phyloP scores from a whole-genome alignment of 2,329 filamentous ascomycete genomes.

The Didymella exigua region DNA sequence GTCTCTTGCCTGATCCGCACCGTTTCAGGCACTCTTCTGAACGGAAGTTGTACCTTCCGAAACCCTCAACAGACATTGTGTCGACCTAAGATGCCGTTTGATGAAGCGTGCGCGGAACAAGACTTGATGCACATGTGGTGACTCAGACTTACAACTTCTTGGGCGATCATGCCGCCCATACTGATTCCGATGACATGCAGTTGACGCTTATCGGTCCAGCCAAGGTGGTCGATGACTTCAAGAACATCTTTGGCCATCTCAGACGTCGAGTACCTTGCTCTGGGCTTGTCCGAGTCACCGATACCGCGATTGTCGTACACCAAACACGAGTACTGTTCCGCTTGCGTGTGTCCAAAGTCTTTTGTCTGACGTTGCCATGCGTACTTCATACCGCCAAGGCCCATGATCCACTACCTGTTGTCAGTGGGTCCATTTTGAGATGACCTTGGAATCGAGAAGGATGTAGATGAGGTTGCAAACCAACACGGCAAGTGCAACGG shows the following conservation, averaged over 20 bases:
- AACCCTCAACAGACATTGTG: not conserved
- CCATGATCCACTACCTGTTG: slow-evolving; percentile 73
- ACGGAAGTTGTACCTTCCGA: slow-evolving; percentile 39
- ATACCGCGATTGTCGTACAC: slow-evolving; percentile 86
- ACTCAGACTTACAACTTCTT: slow-evolving; percentile 68
- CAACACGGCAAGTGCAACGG: not conserved
- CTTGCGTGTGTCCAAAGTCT: slow-evolving; percentile 76
- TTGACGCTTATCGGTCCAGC: slow-evolving; percentile 66
- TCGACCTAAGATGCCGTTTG: not conserved
- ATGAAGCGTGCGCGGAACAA: slow-evolving; percentile 9
- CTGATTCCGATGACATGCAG: slow-evolving; percentile 77
- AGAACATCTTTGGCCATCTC: slow-evolving; percentile 82
- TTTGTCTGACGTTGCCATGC: slow-evolving; percentile 84
- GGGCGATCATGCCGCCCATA: slow-evolving; percentile 91
- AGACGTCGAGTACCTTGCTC: slow-evolving; percentile 77
- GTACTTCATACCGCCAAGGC: slow-evolving; percentile 70
- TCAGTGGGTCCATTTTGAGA: slow-evolving; percentile 14
- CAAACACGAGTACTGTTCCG: slow-evolving; percentile 72
- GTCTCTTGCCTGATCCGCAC: slow-evolving; percentile 24
- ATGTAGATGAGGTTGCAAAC: not conserved
- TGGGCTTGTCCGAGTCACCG: slow-evolving; percentile 77
- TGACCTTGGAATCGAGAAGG: not conserved
- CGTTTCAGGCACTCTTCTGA: slow-evolving; percentile 16
- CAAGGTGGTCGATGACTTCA: slow-evolving; percentile 71
- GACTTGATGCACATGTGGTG: slow-evolving; percentile 1